phyloP scores from a whole-genome alignment of 306 rosid genomes.

The Calophaca sinica region DNA sequence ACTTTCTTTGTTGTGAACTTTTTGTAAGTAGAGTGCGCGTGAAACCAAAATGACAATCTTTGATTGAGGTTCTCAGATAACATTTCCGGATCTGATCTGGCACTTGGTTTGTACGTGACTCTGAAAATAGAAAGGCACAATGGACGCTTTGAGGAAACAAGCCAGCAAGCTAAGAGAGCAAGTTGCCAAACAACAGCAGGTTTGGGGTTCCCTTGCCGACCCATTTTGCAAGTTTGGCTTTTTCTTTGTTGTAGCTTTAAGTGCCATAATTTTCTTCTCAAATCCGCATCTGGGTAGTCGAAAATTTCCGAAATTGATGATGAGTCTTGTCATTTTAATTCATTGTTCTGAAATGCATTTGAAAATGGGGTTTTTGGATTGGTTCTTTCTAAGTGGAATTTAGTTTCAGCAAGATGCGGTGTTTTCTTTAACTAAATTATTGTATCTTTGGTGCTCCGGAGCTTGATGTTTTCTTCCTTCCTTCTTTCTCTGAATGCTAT shows the following conservation, averaged over 20 bases:
- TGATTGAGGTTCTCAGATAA: neutral
- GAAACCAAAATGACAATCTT: conserved; percentile 13
- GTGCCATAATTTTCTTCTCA: neutral
- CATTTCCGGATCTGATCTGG: conserved; percentile 39
- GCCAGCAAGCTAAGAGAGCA: conserved; percentile 91
- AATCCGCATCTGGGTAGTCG: conserved; percentile 31
- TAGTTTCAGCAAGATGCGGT: conserved; percentile 29
- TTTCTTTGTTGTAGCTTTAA: conserved; percentile 20
- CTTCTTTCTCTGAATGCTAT: neutral
- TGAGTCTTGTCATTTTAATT: conserved; percentile 23
- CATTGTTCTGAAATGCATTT: conserved; percentile 35
- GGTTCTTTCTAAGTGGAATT: conserved; percentile 3
- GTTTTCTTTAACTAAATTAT: conserved; percentile 21
- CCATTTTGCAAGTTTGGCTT: conserved; percentile 19
- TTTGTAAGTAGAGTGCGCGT: neutral
- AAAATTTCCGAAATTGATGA: conserved; percentile 11
- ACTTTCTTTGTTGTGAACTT: too few relatives aligned
- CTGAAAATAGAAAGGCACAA: conserved; percentile 24
- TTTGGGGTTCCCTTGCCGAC: conserved; percentile 44
- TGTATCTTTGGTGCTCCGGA: neutral
- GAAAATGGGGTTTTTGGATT: neutral
- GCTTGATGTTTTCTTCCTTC: conserved; percentile 3
- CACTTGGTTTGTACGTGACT: conserved; percentile 1
- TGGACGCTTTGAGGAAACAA: conserved; percentile 92
- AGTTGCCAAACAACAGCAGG: conserved; percentile 93